phyloP scores from a whole-genome alignment of 192 early-diverging fungal genomes.

The Chytriomyces confervae region DNA sequence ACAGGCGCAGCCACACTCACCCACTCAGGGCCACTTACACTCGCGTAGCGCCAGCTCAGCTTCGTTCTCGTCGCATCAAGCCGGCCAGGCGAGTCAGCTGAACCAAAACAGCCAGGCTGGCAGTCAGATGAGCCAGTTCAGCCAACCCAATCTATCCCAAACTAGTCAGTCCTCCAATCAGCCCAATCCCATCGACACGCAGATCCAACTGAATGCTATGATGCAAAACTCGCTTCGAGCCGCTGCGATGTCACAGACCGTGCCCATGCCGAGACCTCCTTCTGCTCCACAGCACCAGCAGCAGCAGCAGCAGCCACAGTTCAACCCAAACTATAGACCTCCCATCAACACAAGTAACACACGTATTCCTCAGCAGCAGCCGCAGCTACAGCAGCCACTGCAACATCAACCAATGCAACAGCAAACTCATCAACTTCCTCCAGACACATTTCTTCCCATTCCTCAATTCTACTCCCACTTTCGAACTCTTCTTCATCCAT shows the following conservation, averaged over 20 bases:
- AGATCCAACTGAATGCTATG: neutral
- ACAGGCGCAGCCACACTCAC: neutral
- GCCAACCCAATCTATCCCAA: no score
- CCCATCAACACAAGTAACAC: conserved; percentile 4
- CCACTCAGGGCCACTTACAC: neutral
- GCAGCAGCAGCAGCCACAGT: conserved; percentile 10
- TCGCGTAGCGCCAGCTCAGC: neutral
- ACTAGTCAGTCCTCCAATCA: neutral
- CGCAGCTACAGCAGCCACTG: conserved; percentile 13
- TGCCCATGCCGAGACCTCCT: neutral
- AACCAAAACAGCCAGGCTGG: no score
- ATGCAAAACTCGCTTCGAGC: neutral
- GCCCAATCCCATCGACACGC: neutral
- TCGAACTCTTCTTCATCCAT: conserved; percentile 5
- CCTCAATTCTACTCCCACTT: conserved; percentile 3
- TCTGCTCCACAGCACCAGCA: conserved; percentile 1
- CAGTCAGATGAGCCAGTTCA: no score
- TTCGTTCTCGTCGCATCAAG: neutral
- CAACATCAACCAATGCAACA: conserved; percentile 30
- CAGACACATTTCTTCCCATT: conserved; percentile 26
- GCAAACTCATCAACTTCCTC: conserved; percentile 28
- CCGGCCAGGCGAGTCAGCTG: neutral
- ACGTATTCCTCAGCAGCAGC: conserved; percentile 23
- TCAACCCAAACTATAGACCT: conserved; percentile 9
- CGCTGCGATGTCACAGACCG: neutral